Base-by-base conservation (phyloP, 345 rosid species). In the Salix arbutifolia region DNA sequence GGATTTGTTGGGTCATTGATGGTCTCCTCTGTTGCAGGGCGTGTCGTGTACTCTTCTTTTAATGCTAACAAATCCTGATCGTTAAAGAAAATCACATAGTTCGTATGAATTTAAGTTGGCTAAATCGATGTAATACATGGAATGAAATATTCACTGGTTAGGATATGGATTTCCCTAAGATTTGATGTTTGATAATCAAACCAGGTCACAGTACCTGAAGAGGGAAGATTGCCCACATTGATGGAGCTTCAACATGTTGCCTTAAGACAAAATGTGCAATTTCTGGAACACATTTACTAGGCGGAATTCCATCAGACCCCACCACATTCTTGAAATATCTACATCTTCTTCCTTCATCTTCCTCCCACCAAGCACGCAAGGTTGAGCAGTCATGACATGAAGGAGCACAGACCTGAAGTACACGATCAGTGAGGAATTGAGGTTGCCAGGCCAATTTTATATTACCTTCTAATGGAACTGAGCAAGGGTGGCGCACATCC, bases 181-280 rank as follows among this genome's bases (percentile, higher is more conserved):
- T 21, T 53, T 53, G 56, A 35, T 33, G 71, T 18, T n/a, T n/a
- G n/a, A 71, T 40, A 38, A 8, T 60, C 26, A 7, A 71, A 58
- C 48, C 38, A 60, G 5, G 62, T 33, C 65, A 73, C 62, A 37
- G 53, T 83, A 93, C 98, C 97, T 96, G 99, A 79, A 96, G 93
- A 74, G 99, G 99, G 83, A 96, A 96, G 74, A 96, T 91, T 82
- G 98, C 98, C 99, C 99, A 93, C 99, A 93, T 96, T 25, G 99
- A 93, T 69, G 96, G 98, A 79, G 99, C 85, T 80, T 96, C 97
- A 70, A 95, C 84, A 69, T 96, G 98, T 72, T 93, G 94, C 78
- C 93, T 87, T 69, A 93, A 75, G 74, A 91, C 40, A 73, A 90
- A 96, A 78, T 85, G 33, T 38, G 90, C 90, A 66, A 96, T 82